Evolutionary conservation across 768 basidiomycete species (phyloP).

Genomic region (Kondoa subrosea): DNA sequence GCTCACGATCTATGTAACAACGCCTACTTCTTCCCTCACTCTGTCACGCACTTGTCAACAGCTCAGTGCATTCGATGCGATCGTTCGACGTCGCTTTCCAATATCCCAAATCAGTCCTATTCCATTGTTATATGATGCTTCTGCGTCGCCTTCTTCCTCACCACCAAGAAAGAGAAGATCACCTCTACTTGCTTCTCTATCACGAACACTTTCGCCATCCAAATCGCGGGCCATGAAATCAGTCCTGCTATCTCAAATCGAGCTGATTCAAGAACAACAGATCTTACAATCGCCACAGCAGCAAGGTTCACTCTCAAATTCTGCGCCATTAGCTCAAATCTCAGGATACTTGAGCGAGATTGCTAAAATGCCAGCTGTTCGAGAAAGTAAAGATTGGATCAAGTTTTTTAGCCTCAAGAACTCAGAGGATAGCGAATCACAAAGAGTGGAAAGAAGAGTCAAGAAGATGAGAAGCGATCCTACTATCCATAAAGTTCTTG

Average conservation of each 20-base stretch:
- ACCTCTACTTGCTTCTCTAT: conserved; percentile 5
- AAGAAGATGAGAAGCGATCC: conserved; percentile 65
- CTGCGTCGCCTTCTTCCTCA: not conserved
- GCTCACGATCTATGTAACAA: conserved; percentile 17
- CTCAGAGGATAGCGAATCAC: conserved; percentile 64
- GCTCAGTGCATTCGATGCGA: conserved; percentile 11
- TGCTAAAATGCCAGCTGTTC: conserved; percentile 49
- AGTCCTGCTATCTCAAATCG: not conserved
- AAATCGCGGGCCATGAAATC: not conserved
- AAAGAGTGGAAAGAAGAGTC: conserved; percentile 68
- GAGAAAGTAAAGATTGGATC: conserved; percentile 57
- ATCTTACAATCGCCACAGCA: not conserved
- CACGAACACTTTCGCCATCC: conserved; percentile 1
- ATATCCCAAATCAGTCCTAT: not conserved
- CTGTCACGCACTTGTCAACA: conserved; percentile 7
- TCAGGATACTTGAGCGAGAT: conserved; percentile 67
- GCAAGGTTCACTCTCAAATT: too few species aligned
- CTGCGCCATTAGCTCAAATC: conserved; percentile 36
- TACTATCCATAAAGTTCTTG: not conserved
- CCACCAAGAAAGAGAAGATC: not conserved
- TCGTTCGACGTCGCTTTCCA: not conserved
- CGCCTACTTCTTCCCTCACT: conserved; percentile 12
- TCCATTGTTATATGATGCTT: not conserved
- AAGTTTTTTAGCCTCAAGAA: conserved; percentile 68
- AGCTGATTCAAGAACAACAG: not conserved